Conservation (phyloP, 352 stramenopile species). For the Thraustochytrium striatum region DNA sequence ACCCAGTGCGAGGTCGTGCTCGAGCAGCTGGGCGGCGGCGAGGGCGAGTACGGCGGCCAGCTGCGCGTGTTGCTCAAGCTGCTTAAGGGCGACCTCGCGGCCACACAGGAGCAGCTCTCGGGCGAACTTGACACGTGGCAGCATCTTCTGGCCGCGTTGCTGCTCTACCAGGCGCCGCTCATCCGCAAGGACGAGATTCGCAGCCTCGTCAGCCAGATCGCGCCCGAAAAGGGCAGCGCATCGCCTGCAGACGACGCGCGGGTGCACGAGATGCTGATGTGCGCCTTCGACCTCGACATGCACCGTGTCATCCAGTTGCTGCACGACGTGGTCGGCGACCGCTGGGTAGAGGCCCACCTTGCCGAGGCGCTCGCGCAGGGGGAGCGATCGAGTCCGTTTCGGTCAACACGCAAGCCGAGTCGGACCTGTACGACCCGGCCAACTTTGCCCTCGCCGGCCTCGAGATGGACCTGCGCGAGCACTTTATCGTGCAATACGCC, state of each 20-base stretch:
- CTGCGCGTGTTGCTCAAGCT: neutral
- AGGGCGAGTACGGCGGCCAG: too few relatives aligned
- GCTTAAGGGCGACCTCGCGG: neutral
- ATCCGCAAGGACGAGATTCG: slow-evolving; percentile 8
- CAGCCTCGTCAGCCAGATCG: neutral
- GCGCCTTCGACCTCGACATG: slow-evolving; percentile 2
- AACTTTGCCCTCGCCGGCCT: slow-evolving; percentile 34
- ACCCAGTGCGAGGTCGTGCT: neutral
- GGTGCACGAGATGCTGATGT: neutral
- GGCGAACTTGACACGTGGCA: neutral
- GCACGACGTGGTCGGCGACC: slow-evolving; percentile 5
- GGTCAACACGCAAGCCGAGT: neutral
- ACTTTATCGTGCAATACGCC: slow-evolving; percentile 21
- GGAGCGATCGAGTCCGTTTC: slow-evolving; percentile 11
- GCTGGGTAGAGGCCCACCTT: slow-evolving; percentile 11
- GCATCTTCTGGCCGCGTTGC: slow-evolving; percentile 15
- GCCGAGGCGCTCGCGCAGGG: neutral
- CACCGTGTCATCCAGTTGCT: slow-evolving; percentile 15
- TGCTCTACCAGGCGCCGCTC: neutral
- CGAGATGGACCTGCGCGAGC: slow-evolving; percentile 35
- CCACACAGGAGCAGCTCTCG: neutral
- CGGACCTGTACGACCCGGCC: neutral
- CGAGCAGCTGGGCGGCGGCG: neutral
- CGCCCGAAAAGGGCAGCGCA: neutral
- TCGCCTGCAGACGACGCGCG: too few relatives aligned